phyloP scores from a whole-genome alignment of 139 green algal species.

The Deuterostichococcus epilithicus region DNA sequence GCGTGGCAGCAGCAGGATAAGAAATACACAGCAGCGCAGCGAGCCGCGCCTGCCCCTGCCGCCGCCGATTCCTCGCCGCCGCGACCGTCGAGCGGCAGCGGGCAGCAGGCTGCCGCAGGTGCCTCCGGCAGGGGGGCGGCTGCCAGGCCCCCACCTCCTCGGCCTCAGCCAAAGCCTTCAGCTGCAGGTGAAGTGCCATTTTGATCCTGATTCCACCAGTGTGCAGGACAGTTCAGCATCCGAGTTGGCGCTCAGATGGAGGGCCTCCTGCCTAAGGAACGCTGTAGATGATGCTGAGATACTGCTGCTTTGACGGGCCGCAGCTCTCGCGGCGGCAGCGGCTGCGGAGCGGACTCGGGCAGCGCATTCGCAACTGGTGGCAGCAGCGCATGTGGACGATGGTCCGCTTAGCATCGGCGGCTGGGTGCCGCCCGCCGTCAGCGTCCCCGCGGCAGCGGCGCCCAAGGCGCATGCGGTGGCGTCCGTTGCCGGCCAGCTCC shows the following conservation, averaged over 20 bases:
- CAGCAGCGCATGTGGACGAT: background rate
- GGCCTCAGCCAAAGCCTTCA: background rate
- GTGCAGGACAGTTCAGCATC: no score
- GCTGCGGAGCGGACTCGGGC: background rate
- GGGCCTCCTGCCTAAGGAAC: no score
- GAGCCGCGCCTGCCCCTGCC: no score
- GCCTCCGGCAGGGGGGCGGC: background rate
- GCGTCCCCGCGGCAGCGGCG: background rate
- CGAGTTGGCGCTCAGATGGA: no score
- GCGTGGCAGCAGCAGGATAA: background rate
- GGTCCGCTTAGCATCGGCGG: background rate
- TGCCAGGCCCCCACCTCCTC: no score
- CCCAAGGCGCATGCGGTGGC: no score
- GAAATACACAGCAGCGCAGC: background rate
- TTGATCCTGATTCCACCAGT: no score
- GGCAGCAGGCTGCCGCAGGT: background rate
- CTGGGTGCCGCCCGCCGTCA: background rate
- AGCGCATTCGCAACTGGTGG: background rate
- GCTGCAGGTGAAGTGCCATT: background rate
- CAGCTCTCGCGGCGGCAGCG: background rate
- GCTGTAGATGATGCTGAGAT: no score
- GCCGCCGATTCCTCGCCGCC: background rate
- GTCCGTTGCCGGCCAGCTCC: no score
- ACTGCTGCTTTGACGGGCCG: no score
- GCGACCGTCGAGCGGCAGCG: background rate